A percentile compares a stretch with the other conserved stretches of the same genome.
Conservation (phyloP, 2,329 filamentous ascomycete species). For the Apiospora malaysiana region DNA sequence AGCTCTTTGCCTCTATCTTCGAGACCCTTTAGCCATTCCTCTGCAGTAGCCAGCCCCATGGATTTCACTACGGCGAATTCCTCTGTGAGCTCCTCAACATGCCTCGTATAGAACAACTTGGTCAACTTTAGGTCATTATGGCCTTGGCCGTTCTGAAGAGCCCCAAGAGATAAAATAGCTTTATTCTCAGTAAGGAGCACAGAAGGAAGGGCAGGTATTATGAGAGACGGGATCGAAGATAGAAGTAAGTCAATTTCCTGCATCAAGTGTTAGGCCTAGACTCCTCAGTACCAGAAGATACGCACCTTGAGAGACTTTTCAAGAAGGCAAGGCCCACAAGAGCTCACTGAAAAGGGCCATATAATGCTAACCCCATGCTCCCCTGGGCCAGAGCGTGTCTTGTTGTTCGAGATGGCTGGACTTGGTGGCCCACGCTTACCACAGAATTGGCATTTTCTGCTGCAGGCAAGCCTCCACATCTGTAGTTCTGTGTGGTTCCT, state of each 20-base stretch:
- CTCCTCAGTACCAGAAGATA: conserved; percentile 19
- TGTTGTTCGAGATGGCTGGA: conserved; percentile 40
- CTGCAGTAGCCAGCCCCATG: conserved; percentile 71
- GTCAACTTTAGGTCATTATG: conserved; percentile 56
- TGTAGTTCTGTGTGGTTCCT: conserved; percentile 69
- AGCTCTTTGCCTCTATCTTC: conserved; percentile 65
- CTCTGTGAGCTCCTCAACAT: conserved; percentile 66
- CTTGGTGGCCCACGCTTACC: conserved; percentile 43
- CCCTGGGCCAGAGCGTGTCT: conserved; percentile 60
- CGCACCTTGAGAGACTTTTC: conserved; percentile 69
- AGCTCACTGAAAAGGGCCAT: conserved; percentile 73
- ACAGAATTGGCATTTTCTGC: conserved; percentile 72
- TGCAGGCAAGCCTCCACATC: conserved; percentile 76
- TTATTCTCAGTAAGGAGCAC: conserved; percentile 67
- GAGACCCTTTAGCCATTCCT: conserved; percentile 83
- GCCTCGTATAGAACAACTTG: conserved; percentile 69
- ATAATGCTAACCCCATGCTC: conserved; percentile 64
- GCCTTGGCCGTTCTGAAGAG: conserved; percentile 57
- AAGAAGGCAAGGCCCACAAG: conserved; percentile 71
- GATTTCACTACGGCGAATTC: conserved; percentile 68
- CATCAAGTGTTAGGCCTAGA: conserved; percentile 24
- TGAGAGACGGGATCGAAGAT: conserved; percentile 63
- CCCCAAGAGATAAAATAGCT: conserved; percentile 63
- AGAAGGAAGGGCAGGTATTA: conserved; percentile 74
- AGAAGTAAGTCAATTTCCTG: conserved; percentile 75